Evolutionary conservation across 306 rosid genomes (phyloP).

Genomic region (Rosa persica): DNA sequence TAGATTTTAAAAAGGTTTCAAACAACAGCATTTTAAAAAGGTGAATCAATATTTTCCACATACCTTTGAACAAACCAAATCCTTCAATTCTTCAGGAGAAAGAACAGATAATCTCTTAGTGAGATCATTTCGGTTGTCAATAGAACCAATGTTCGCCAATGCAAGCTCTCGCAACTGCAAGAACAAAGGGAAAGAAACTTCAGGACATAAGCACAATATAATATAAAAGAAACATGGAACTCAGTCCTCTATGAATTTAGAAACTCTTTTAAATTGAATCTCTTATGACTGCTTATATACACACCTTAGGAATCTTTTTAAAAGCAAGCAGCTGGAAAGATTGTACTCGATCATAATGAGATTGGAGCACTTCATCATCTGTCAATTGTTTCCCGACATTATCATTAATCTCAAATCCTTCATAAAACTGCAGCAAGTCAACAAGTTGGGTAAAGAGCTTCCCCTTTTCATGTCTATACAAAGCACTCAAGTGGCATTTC

Average conservation of each 20-base stretch:
- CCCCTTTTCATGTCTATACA: constrained; percentile 88
- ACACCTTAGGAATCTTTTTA: constrained; percentile 80
- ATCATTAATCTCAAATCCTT: constrained; percentile 95
- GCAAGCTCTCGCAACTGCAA: constrained; percentile 83
- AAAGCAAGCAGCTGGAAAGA: constrained; percentile 87
- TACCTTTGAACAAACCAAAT: constrained; percentile 90
- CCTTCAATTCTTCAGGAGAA: constrained; percentile 70
- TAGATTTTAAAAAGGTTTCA: not conserved
- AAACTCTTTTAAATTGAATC: not conserved
- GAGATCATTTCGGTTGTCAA: constrained; percentile 78
- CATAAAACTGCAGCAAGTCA: constrained; percentile 87
- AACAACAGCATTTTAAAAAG: not conserved
- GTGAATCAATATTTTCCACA: constrained; percentile 20
- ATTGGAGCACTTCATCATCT: constrained; percentile 91
- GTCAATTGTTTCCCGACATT: constrained; percentile 85
- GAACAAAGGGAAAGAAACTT: constrained; percentile 26
- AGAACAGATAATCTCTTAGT: constrained; percentile 86
- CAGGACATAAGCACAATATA: constrained; percentile 4
- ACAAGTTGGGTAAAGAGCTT: constrained; percentile 96
- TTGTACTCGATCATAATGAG: constrained; percentile 79
- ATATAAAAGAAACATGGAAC: not conserved
- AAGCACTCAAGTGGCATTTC: constrained; percentile 93
- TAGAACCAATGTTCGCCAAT: constrained; percentile 79
- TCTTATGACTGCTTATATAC: constrained; percentile 25
- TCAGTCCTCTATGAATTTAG: not conserved